Conservation (phyloP, 2,329 filamentous ascomycete species). For the Verticillium nubilum region DNA sequence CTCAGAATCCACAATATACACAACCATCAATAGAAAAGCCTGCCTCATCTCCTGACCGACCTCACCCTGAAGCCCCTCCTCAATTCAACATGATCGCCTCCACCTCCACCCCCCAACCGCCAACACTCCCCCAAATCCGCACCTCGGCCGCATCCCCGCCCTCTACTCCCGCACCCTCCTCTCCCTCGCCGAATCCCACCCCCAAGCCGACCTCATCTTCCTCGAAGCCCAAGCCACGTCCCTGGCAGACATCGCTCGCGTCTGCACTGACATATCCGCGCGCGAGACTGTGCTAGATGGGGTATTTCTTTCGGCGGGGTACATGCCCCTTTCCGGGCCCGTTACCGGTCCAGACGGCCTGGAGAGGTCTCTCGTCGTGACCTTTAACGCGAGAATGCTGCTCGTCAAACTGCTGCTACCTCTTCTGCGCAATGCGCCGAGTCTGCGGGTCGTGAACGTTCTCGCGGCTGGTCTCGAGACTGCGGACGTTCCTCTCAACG, state of each 20-base stretch:
- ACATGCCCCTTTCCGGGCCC: background rate
- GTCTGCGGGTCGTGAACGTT: background rate
- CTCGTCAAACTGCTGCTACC: background rate
- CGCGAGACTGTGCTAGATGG: background rate
- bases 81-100: too few relatives aligned
- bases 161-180: background rate
- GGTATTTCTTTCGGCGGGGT: background rate
- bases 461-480: background rate
- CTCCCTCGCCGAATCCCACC: background rate
- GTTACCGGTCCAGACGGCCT: background rate
- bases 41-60: too few relatives aligned
- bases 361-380: background rate
- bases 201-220: background rate
- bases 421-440: background rate
- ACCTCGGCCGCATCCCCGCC: background rate
- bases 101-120: background rate
- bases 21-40: too few relatives aligned
- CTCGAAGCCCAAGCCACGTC: slow-evolving; percentile 1
- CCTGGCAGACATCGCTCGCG: background rate
- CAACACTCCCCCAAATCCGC: background rate
- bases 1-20: too few relatives aligned
- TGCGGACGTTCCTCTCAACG: background rate
- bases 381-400: background rate
- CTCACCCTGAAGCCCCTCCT: too few relatives aligned
- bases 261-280: background rate